Evolutionary conservation across 257 asterid species (phyloP), one percentile per base, ranked within the genome.

Genomic region (Penstemon newberryi): DNA sequence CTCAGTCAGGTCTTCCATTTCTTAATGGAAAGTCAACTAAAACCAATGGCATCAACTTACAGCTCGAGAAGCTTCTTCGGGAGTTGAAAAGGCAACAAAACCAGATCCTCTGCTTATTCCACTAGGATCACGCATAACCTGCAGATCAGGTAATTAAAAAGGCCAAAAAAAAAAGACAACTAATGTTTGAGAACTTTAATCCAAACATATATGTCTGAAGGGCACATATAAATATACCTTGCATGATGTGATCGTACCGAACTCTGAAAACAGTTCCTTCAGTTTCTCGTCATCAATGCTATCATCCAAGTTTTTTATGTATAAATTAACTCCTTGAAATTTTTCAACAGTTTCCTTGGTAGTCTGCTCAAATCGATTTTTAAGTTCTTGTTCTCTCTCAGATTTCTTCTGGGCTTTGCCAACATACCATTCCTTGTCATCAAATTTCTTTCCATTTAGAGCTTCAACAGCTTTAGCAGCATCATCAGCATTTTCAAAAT

Each of bases 71-170:
- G 92, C 88, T 65, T 86, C 92, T 54, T 84, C 90, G n/a, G 85
- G 77, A 36, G 85, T 63, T 10, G 89, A 69, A 73, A 86, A 86
- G 15, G 92, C 87, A 41, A 84, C 87, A 76, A 86, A 84, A n/a
- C 89, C 92, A 46, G 92, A 84, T 33, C 92, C 89, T 70, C 85
- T 78, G 80, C 89, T 86, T 39, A 72, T 67, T 36, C 89, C 89
- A 70, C 70, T 82, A 11, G 89, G 84, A 75, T 84, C 89, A 10
- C 81, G 78, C 86, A 85, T 85, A 49, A 85, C 86, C 90, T 85
- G 61, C 3, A 19, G 38, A 66, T n/a, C n/a, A n/a, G n/a, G n/a
- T n/a, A n/a, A n/a, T n/a, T n/a, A n/a, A n/a, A n/a, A n/a, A n/a
- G n/a, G n/a, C n/a, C n/a, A n/a, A n/a, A n/a, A n/a, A n/a, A n/a